Percentiles rank a stretch among this genome's conserved stretches.
These are phyloP conservation scores for Aspergillus sp. DNA, from an alignment of 2,329 filamentous ascomycete genomes.

Conservation along the genomic window DNA sequence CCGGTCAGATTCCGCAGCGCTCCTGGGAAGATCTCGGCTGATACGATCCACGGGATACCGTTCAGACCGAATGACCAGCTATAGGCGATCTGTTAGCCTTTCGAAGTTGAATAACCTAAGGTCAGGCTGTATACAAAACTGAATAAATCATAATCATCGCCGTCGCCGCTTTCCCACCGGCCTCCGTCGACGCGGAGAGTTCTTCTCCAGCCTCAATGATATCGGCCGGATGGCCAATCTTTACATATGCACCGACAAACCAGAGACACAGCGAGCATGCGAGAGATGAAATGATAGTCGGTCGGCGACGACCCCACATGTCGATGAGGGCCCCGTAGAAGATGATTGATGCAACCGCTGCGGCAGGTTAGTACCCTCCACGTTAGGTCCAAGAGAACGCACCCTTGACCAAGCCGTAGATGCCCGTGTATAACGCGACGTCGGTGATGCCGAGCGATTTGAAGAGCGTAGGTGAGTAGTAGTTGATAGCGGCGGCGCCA, in stretches of 20 bases:
- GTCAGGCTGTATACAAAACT: constrained; percentile 13
- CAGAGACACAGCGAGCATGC: constrained; percentile 25
- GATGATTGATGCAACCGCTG: constrained; percentile 25
- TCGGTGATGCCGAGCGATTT: constrained; percentile 25
- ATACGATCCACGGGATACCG: constrained; percentile 50
- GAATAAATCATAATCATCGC: constrained; percentile 31
- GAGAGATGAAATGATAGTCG: constrained; percentile 25
- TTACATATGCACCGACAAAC: constrained; percentile 28
- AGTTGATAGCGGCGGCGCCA: constrained; percentile 26
- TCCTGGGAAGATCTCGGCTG: constrained; percentile 49
- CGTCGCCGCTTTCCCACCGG: constrained; percentile 25
- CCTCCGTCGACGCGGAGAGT: constrained; percentile 22
- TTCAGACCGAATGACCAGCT: constrained; percentile 47
- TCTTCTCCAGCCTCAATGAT: constrained; percentile 15
- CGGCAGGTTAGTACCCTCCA: background rate
- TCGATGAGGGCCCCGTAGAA: constrained; percentile 28
- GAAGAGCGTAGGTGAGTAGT: constrained; percentile 27
- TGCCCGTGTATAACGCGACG: constrained; percentile 25
- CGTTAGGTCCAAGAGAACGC: background rate
- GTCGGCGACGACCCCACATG: constrained; percentile 21
- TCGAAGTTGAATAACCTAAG: too few relatives aligned
- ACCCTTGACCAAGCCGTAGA: constrained; percentile 29
- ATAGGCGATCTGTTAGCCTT: background rate
- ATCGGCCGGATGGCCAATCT: constrained; percentile 24
- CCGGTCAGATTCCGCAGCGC: constrained; percentile 44